A percentile compares a stretch with the other conserved stretches of the same genome.
Conservation (phyloP, 2,329 filamentous ascomycete species). For the Neoascochyta sp. region DNA sequence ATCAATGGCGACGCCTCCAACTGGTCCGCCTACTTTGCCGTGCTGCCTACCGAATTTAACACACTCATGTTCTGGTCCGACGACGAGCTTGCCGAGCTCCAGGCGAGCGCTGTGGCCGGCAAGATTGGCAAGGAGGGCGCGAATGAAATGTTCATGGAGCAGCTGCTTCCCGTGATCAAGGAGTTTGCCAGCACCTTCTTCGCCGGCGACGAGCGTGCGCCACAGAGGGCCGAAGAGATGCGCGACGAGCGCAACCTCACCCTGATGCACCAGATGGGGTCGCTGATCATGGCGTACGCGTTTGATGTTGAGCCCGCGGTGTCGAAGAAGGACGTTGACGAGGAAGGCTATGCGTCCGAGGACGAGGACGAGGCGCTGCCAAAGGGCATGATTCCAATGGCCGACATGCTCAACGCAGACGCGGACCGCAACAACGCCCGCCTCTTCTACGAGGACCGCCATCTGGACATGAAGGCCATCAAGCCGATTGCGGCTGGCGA, state of each 20-base stretch:
- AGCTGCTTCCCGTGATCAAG: conserved; percentile 53
- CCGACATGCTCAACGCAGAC: conserved; percentile 85
- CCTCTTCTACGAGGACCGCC: conserved; percentile 57
- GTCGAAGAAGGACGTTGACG: conserved; percentile 52
- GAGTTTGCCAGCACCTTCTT: conserved; percentile 39
- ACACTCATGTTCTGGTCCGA: conserved; percentile 87
- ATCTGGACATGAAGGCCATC: conserved; percentile 68
- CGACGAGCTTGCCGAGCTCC: conserved; percentile 66
- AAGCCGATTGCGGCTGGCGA: conserved; percentile 65
- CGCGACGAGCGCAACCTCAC: conserved; percentile 49
- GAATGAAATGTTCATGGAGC: conserved; percentile 62
- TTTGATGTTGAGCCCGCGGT: conserved; percentile 67
- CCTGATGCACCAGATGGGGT: conserved; percentile 76
- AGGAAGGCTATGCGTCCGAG: conserved; percentile 49
- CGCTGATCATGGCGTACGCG: conserved; percentile 87
- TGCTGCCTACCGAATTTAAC: conserved; percentile 69
- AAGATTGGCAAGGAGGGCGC: conserved; percentile 74
- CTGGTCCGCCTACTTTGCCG: conserved; percentile 75
- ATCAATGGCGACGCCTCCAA: conserved; percentile 56
- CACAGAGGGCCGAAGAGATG: conserved; percentile 39
- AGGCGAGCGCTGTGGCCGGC: conserved; percentile 69
- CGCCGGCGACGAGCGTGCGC: conserved; percentile 34
- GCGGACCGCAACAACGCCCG: conserved; percentile 73
- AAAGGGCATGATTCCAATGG: conserved; percentile 88
- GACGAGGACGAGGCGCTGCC: conserved; percentile 48